Conservation (phyloP, 2,329 filamentous ascomycete genomes). For the Cladosporium sp. region DNA sequence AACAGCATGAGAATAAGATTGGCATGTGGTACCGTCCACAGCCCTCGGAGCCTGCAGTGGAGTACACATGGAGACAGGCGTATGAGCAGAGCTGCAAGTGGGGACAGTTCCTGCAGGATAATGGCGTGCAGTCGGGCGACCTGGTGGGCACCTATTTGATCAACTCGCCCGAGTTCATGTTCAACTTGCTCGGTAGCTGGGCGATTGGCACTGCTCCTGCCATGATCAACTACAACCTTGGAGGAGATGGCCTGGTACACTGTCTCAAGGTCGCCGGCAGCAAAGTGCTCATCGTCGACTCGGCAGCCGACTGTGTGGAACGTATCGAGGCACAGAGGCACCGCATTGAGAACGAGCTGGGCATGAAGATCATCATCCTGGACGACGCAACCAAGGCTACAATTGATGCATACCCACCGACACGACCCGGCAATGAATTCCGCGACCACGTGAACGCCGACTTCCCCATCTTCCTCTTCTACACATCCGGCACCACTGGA, state of each 20-base stretch:
- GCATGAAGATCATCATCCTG: constrained; percentile 59
- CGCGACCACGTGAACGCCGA: constrained; percentile 52
- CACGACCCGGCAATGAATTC: constrained; percentile 57
- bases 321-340: constrained; percentile 56
- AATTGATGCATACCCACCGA: constrained; percentile 50
- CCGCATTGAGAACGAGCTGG: constrained; percentile 56
- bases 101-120: constrained; percentile 59
- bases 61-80: constrained; percentile 59
- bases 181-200: constrained; percentile 34
- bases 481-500: constrained; percentile 76
- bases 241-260: constrained; percentile 37
- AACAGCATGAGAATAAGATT: constrained; percentile 42
- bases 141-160: constrained; percentile 37
- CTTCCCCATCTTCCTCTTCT: constrained; percentile 65
- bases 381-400: constrained; percentile 50
- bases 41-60: constrained; percentile 32
- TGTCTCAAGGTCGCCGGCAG: constrained; percentile 40
- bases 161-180: constrained; percentile 40
- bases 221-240: constrained; percentile 40
- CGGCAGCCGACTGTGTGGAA: constrained; percentile 51
- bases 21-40: constrained; percentile 68
- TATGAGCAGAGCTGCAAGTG: constrained; percentile 61
- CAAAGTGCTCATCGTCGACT: constrained; percentile 49
- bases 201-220: constrained; percentile 36
- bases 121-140: constrained; percentile 37